A percentile compares a stretch with the other conserved stretches of the same genome.
These are phyloP conservation scores for Saccharomycopsis vini DNA, from an alignment of 805 yeast species.

Conservation along the genomic window DNA sequence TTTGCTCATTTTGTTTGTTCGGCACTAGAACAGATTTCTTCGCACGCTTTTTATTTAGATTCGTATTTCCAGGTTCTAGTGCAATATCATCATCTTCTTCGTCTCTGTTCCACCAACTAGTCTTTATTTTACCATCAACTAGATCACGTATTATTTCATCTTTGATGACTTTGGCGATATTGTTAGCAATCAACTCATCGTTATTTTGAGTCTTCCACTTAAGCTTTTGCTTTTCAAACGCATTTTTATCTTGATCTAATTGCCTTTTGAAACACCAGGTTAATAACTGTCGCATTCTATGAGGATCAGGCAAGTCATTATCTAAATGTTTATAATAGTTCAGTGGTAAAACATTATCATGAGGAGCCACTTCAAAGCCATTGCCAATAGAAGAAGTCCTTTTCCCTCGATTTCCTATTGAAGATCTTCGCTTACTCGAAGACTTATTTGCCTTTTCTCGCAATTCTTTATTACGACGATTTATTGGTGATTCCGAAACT, in stretches of 20 bases:
- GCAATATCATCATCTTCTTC: conserved; percentile 24
- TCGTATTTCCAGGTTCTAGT: conserved; percentile 24
- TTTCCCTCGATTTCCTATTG: conserved; percentile 55
- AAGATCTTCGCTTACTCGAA: conserved; percentile 46
- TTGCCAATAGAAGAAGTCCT: conserved; percentile 68
- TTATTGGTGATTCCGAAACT: conserved; percentile 20
- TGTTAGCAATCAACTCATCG: conserved; percentile 33
- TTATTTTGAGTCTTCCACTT: conserved; percentile 11
- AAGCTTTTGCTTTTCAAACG: conserved; percentile 22
- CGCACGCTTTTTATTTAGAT: conserved; percentile 5
- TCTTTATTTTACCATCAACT: conserved; percentile 47
- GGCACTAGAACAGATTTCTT: conserved; percentile 33
- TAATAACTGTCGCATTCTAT: conserved; percentile 58
- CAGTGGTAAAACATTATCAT: conserved; percentile 43
- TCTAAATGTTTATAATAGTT: conserved; percentile 59
- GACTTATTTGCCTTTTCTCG: conserved; percentile 24
- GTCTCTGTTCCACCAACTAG: conserved; percentile 57
- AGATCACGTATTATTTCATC: conserved; percentile 55
- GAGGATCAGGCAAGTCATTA: conserved; percentile 57
- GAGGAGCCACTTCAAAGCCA: conserved; percentile 62
- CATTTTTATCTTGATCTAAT: conserved; percentile 24
- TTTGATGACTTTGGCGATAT: conserved; percentile 54
- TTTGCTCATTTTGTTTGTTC: conserved; percentile 51
- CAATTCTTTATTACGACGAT: conserved; percentile 19
- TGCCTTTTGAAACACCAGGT: conserved; percentile 58